These are phyloP conservation scores for Farysia itapuensis DNA, from an alignment of 1,284 basidiomycete species.

Conservation along the genomic window DNA sequence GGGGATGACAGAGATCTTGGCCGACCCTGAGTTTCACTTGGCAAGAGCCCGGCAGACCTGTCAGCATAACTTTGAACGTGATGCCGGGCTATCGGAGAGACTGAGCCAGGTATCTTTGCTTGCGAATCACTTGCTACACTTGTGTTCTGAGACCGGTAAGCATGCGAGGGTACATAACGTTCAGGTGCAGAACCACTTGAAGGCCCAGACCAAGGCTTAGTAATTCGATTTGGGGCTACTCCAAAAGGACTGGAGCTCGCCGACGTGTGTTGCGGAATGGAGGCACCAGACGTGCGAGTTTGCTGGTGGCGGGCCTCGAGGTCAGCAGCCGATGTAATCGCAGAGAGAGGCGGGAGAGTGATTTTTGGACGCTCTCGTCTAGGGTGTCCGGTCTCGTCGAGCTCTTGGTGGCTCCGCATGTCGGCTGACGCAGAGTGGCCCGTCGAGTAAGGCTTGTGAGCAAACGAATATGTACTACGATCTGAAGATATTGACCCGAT, in stretches of 20 bases:
- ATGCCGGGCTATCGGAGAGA: not conserved
- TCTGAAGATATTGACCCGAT: no score
- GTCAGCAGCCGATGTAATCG: constrained; percentile 20
- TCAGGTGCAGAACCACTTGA: not conserved
- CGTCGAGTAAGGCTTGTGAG: no score
- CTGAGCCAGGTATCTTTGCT: no score
- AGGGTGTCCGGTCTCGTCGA: not conserved
- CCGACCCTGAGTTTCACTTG: not conserved
- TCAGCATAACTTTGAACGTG: no score
- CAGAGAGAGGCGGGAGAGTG: constrained; percentile 22
- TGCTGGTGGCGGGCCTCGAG: constrained; percentile 4
- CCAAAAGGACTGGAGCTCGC: constrained; percentile 10
- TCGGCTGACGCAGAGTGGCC: no score
- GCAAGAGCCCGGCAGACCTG: not conserved
- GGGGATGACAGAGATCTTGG: not conserved
- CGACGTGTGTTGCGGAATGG: not conserved
- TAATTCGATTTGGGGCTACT: not conserved
- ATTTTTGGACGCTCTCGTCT: constrained; percentile 6
- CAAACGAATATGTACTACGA: no score
- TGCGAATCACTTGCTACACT: no score
- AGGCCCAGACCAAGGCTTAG: not conserved
- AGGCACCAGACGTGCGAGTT: not conserved
- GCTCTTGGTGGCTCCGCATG: not conserved
- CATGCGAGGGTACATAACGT: not conserved
- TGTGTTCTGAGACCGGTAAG: not conserved